Base-by-base conservation (phyloP, 345 rosid genomes). In the Rhizophora apiculata region DNA sequence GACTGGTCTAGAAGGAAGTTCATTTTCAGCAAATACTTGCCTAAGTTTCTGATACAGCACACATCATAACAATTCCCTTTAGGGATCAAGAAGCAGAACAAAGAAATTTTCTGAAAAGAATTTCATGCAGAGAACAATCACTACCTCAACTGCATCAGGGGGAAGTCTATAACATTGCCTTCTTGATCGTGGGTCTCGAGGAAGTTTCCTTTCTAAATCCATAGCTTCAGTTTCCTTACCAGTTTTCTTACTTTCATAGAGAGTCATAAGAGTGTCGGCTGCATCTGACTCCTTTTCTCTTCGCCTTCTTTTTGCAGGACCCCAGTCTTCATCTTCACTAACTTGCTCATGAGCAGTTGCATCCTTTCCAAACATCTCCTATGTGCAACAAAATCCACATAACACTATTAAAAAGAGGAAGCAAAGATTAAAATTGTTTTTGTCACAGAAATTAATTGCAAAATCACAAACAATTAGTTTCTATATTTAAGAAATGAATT, bases 361-460 rank as follows among this genome's bases (percentile, higher is more conserved):
- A 80, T 92, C 99, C 81, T 89, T 95, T 66, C 99, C 99, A 72
- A 95, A 95, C 98, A 95, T 92, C 83, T 92, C 99, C 99, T 95
- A 70, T 31, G 22, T 48, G 52, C 31, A 83, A n/a, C 46, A 58
- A 49, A 68, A 30, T 43, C 49, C 49, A 13, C 64, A 73, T 26
- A 55, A 63, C 6, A 56, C 60, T 32, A 48, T 68, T 46, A 68
- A 58, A 63, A 51, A 63, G 30, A 49, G 21, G 13, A 62, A 19
- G 18, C 20, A 37, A 77, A 22, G n/a, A 63, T 13, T 43, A 43
- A 43, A 43, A 11, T 43, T 43, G 16, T 15, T 13, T 13, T 15
- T 43, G 49, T 39, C 13, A 21, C 61, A 64, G 5, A 60, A 52
- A 61, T 37, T 54, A 68, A 56, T 49, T 10, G 39, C 30, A 8